Conservation (phyloP, 345 rosid genomes). For the Brassica juncea region DNA sequence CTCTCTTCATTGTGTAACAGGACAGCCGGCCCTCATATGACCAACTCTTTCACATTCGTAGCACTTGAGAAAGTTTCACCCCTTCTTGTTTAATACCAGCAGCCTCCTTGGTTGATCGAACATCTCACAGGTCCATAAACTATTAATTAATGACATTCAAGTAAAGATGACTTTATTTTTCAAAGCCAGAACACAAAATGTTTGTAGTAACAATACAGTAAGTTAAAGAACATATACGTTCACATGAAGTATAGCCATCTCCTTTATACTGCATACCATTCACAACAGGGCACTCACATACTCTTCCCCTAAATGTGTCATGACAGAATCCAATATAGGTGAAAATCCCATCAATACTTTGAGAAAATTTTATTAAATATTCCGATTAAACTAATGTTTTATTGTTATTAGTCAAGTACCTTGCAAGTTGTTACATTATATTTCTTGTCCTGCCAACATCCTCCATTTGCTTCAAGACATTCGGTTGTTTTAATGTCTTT, state of each 20-base stretch:
- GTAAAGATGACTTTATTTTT: background rate
- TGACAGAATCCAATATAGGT: conserved; percentile 35
- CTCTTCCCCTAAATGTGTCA: conserved; percentile 98
- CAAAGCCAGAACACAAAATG: conserved; percentile 14
- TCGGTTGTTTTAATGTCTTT: conserved; percentile 85
- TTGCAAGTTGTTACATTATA: conserved; percentile 85
- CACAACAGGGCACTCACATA: conserved; percentile 84
- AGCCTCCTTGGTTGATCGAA: conserved; percentile 70
- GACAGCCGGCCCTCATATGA: too few relatives aligned
- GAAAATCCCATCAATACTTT: background rate
- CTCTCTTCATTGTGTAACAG: too few relatives aligned
- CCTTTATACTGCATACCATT: conserved; percentile 91
- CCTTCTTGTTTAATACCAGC: conserved; percentile 77
- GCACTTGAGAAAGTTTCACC: conserved; percentile 77
- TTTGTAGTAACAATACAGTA: background rate
- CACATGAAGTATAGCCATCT: conserved; percentile 85
- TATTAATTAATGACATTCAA: conserved; percentile 42
- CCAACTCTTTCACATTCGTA: too few relatives aligned
- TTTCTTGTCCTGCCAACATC: conserved; percentile 77
- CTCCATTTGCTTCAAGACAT: conserved; percentile 81
- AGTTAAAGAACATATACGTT: conserved; percentile 58
- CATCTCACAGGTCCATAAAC: conserved; percentile 87
- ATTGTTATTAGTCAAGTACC: conserved; percentile 44
- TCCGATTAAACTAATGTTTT: background rate
- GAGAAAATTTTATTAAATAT: background rate